A percentile compares a stretch with the other conserved stretches of the same genome.
These are phyloP conservation scores for Barnettozyma californica DNA, from an alignment of 805 yeast genomes.

Conservation along the genomic window DNA sequence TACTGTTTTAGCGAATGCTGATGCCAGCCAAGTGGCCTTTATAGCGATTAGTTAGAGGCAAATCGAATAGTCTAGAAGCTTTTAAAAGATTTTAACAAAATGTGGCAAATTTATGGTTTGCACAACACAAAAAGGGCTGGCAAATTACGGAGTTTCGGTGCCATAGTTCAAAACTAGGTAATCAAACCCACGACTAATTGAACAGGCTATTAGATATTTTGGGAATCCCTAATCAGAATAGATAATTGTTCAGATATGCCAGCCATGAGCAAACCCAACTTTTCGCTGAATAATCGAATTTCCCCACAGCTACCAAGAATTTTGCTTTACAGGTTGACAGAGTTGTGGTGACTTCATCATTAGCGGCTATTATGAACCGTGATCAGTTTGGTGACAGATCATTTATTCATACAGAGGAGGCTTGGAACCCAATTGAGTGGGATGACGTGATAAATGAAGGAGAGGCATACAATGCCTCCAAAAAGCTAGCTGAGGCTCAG, in stretches of 20 bases:
- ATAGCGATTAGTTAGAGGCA: not conserved
- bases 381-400: slow-evolving; percentile 9
- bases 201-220: too few relatives aligned
- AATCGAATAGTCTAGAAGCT: not conserved
- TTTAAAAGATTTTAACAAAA: too few relatives aligned
- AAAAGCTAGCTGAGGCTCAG: slow-evolving; percentile 51
- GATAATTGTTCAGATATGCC: too few relatives aligned
- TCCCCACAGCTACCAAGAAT: slow-evolving; percentile 17
- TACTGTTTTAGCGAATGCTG: not conserved
- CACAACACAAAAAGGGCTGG: not conserved
- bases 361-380: slow-evolving; percentile 41
- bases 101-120: not conserved
- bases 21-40: not conserved
- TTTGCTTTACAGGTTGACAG: slow-evolving; percentile 35
- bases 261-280: too few relatives aligned
- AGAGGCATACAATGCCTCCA: slow-evolving; percentile 50
- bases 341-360: slow-evolving; percentile 53
- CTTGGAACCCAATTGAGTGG: slow-evolving; percentile 45
- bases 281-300: too few relatives aligned
- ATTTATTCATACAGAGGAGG: slow-evolving; percentile 28
- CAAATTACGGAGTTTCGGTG: too few relatives aligned
- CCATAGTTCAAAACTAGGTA: too few relatives aligned
- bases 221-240: too few relatives aligned
- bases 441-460: slow-evolving; percentile 34
- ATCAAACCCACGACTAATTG: too few relatives aligned